Conservation (phyloP, 495 filamentous ascomycete species). For the Talaromyces adpressus region DNA sequence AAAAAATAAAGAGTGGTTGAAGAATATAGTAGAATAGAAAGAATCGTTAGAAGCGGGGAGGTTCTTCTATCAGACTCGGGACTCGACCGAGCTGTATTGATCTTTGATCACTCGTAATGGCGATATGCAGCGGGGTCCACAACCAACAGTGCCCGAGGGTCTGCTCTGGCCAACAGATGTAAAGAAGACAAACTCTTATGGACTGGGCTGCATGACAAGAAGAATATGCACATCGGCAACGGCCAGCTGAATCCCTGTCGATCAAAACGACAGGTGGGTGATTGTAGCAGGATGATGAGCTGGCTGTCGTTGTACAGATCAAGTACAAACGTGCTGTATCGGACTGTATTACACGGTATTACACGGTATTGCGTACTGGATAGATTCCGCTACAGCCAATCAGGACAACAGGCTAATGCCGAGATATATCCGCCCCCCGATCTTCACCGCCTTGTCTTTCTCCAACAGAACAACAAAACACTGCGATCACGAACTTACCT, state of each 20-base stretch:
- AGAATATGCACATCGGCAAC: background rate
- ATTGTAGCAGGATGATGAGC: background rate
- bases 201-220: background rate
- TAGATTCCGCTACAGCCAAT: background rate
- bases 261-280: background rate
- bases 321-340: background rate
- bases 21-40: background rate
- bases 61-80: background rate
- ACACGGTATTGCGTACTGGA: background rate
- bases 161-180: background rate
- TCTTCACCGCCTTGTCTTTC: slow-evolving; percentile 1
- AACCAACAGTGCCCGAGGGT: background rate
- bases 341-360: background rate
- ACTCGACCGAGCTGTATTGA: background rate
- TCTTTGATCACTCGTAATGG: background rate
- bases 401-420: background rate
- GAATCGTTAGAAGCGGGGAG: background rate
- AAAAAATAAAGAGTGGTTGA: background rate
- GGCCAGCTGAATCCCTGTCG: background rate
- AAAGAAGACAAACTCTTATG: background rate
- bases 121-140: background rate
- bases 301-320: background rate
- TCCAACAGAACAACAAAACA: background rate
- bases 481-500: background rate
- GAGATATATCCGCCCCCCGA: background rate